Evolutionary conservation across 768 basidiomycete species (phyloP).

Genomic region (Collybia sp.): DNA sequence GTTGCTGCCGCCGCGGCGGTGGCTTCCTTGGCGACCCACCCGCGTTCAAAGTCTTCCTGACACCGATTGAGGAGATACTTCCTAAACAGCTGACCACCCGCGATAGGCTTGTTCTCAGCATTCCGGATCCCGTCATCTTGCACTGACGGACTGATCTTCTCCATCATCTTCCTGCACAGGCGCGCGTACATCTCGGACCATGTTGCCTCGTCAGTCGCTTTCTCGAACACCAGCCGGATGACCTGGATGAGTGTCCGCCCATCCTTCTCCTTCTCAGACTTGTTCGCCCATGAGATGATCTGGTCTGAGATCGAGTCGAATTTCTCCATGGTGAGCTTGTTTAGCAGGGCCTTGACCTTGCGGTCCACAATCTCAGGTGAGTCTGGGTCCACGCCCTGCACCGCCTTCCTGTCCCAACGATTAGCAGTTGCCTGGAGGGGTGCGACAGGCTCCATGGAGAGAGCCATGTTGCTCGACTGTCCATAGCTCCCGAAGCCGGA

Average conservation of each 20-base stretch:
- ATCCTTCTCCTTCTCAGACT: slow-evolving; percentile 86
- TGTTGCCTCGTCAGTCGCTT: slow-evolving; percentile 92
- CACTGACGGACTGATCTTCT: slow-evolving; percentile 82
- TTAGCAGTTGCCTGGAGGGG: slow-evolving; percentile 80
- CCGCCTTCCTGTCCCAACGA: slow-evolving; percentile 69
- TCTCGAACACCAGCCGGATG: slow-evolving; percentile 94
- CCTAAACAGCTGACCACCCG: slow-evolving; percentile 92
- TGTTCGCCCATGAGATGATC: slow-evolving; percentile 94
- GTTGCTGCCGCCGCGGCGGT: slow-evolving; percentile 81
- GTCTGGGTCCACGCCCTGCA: slow-evolving; percentile 45
- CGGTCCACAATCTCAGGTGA: slow-evolving; percentile 87
- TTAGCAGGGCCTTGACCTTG: slow-evolving; percentile 87
- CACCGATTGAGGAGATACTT: slow-evolving; percentile 96
- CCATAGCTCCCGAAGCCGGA: slow-evolving; percentile 25
- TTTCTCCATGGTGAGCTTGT: slow-evolving; percentile 95
- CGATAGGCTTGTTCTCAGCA: slow-evolving; percentile 79
- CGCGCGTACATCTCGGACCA: slow-evolving; percentile 99
- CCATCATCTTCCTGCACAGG: slow-evolving; percentile 94
- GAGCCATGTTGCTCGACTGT: slow-evolving; percentile 16
- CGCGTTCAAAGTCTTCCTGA: slow-evolving; percentile 96
- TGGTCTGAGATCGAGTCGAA: slow-evolving; percentile 96
- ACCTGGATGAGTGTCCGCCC: slow-evolving; percentile 94
- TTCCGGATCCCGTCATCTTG: slow-evolving; percentile 85
- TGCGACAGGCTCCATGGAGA: slow-evolving; percentile 59
- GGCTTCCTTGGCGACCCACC: slow-evolving; percentile 87